Base-by-base conservation (phyloP, 2,329 filamentous ascomycete species). In the Aspergillus awamori region DNA sequence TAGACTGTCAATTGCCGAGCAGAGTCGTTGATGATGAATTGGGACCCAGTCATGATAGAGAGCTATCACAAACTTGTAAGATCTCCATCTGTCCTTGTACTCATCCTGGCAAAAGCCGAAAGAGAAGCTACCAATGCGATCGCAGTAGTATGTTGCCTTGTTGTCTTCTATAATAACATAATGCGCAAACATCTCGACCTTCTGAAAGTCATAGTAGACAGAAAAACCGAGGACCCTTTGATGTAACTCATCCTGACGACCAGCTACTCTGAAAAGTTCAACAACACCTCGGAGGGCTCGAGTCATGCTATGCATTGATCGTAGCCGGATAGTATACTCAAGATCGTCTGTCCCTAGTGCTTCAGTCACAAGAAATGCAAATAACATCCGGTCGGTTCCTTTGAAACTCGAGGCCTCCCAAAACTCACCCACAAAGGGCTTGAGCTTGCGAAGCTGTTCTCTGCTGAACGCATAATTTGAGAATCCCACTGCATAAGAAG, bases 21-120 rank as follows among this genome's bases (percentile, higher is more conserved):
- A 17, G 33, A 62, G 45, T 52, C 41, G 24, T 33, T 51, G 4
- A 2, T 55, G n/a, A 17, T 62, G 60, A 1, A 10, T 11, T 15
- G 60, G 52, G 20, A 41, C 52, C 56, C 56, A 62, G 17, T 45
- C 13, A 4, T 55, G 33, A 13, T 62, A 62, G 8, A 62, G 22
- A 30, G 33, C 45, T 26, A 59, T 58, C 6, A 62, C 51, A 11
- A 58, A 55, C 8, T 52, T 58, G 26, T 62, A 56, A 15, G 43
- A 26, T 3, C 5, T 39, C 56, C 55, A 62, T 20, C 13, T 39
- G n/a, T 41, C 20, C 15, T 33, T 17, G 52, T 5, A 11, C 24
- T 11, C 15, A 3, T 2, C 20, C 41, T 1, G 8, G 7, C 36
- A 8, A 39, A 6, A 20, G n/a, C n/a, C 5, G 41, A 17, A 20